phyloP scores from a whole-genome alignment of 257 asterid species.

The Ophiorrhiza pumila region DNA sequence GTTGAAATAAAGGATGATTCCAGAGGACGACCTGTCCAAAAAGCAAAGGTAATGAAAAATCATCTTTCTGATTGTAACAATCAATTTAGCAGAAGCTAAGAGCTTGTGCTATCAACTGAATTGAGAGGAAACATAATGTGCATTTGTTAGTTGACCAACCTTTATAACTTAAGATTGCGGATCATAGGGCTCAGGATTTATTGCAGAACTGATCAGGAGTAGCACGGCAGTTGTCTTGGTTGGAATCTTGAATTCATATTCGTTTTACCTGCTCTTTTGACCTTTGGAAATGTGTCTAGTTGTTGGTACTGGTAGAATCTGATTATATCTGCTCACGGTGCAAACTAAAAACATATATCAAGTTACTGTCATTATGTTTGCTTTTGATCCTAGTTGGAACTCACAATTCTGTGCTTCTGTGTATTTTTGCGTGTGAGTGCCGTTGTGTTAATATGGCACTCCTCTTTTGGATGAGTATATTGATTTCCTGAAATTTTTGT shows the following conservation, averaged over 20 bases:
- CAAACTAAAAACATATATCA: neutral
- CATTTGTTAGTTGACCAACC: neutral
- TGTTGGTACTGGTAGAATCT: neutral
- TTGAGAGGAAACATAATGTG: neutral
- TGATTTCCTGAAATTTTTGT: neutral
- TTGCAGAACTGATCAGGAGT: neutral
- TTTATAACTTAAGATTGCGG: neutral
- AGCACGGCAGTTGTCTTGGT: neutral
- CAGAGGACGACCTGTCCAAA: conserved; percentile 71
- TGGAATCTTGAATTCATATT: neutral
- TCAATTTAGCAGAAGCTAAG: neutral
- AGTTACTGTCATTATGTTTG: neutral
- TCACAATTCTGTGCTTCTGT: neutral
- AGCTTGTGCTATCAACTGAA: neutral
- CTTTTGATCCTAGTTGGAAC: neutral
- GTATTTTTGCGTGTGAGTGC: neutral
- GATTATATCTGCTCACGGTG: neutral
- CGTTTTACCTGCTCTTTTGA: neutral
- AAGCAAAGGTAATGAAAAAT: conserved; percentile 57
- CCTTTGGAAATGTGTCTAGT: neutral
- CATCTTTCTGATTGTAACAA: neutral
- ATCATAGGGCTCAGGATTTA: neutral
- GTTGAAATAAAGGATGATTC: conserved; percentile 82
- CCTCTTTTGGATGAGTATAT: neutral
- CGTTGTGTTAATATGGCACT: neutral